Base-by-base conservation (phyloP, 129 eudicot species). In the Erigeron canadensis region DNA sequence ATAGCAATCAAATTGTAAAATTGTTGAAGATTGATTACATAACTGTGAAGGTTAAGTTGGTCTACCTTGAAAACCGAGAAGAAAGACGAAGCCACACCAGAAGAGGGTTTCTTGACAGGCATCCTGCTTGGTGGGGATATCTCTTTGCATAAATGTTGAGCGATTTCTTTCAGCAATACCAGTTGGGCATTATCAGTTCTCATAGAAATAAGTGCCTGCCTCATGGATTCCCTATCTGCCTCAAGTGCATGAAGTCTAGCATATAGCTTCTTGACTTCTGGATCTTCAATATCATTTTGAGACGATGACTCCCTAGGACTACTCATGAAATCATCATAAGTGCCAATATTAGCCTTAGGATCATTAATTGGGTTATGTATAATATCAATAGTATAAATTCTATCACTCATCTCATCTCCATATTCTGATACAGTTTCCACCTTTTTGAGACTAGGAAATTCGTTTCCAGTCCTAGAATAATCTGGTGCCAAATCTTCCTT, bases 221-320 rank as follows among this genome's bases (percentile, higher is more conserved):
- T 87, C 98, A 94, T 88, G 1, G 97, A 89, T 75, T 89, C 98
- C 69, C 95, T 82, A 75, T 94, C 98, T 39, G 97, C 98, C 77
- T 94, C 97, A 60, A 94, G 98, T 28, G 92, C 96, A 70, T 94
- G 98, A 84, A 94, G 92, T 70, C 97, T 85, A 69, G 77, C 63
- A 66, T 87, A 94, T 62, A 94, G 74, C 75, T 94, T 94, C 78
- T 84, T 84, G 17, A 89, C 74, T 77, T 94, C 98, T 2, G 85
- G 84, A 75, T 92, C 96, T 56, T 73, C 85, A 22, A 77, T 56
- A 66, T 86, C 89, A 46, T 84, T 65, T 43, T 39, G 65, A 16
- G 72, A 65, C 37, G 76, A 50, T 10, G 95, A 85, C 38, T 75
- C 96, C 72, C 79, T 77, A 11, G 95, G 90, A 70, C 92, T 87